Percentiles rank a stretch among this genome's conserved stretches.
Evolutionary conservation across 78 protist genomes (phyloP).

Genomic region (Acrasis kona): DNA sequence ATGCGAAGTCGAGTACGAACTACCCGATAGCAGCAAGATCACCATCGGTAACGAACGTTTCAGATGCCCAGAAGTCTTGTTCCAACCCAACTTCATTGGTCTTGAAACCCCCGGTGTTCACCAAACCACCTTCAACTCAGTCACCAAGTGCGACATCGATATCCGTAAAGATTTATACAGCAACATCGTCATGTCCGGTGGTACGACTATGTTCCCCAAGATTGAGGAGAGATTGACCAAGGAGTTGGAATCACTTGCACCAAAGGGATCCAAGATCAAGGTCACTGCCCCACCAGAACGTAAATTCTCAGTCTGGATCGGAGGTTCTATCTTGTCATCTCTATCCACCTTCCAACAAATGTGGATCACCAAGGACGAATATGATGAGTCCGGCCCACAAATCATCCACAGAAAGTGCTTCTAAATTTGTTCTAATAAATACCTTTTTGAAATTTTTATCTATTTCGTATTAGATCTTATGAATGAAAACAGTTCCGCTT

Average conservation of each 20-base stretch:
- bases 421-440: too few relatives aligned
- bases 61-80: too few relatives aligned
- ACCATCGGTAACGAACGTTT: too few relatives aligned
- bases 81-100: constrained; percentile 72
- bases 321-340: too few relatives aligned
- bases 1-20: constrained; percentile 31
- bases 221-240: constrained; percentile 24
- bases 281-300: constrained; percentile 88
- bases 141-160: constrained; percentile 46
- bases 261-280: constrained; percentile 74
- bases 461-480: too few relatives aligned
- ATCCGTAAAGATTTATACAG: constrained; percentile 39
- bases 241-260: constrained; percentile 71
- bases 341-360: too few relatives aligned
- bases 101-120: constrained; percentile 81
- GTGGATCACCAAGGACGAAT: too few relatives aligned
- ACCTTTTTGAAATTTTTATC: too few relatives aligned
- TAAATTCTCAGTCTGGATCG: constrained; percentile 86
- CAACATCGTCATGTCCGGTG: constrained; percentile 45
- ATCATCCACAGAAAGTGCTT: too few relatives aligned
- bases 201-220: constrained; percentile 20
- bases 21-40: constrained; percentile 55
- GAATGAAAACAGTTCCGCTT: too few relatives aligned
- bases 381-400: too few relatives aligned
- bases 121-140: constrained; percentile 46